A percentile compares a stretch with the other conserved stretches of the same genome.
Conservation (phyloP, 1,139 yeast genomes). For the Chernovozyma aurita region DNA sequence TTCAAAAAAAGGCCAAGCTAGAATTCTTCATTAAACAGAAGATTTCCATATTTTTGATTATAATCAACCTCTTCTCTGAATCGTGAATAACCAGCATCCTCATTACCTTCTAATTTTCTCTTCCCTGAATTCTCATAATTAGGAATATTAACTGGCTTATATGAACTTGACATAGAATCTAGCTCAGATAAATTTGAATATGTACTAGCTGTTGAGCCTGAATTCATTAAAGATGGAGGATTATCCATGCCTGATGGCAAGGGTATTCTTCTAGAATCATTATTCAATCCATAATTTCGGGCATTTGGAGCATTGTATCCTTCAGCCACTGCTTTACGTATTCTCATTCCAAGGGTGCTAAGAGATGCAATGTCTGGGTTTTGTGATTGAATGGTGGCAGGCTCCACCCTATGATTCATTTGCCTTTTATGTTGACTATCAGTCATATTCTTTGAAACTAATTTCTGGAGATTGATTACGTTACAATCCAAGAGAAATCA, state of each 20-base stretch:
- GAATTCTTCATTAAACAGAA: slow-evolving; percentile 11
- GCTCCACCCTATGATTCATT: slow-evolving; percentile 8
- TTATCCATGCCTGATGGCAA: slow-evolving; percentile 42
- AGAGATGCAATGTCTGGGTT: slow-evolving; percentile 27
- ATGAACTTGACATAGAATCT: slow-evolving; percentile 27
- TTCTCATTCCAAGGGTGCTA: slow-evolving; percentile 64
- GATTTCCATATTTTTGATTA: slow-evolving; percentile 8
- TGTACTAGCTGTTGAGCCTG: slow-evolving; percentile 39
- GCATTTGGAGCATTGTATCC: slow-evolving; percentile 43
- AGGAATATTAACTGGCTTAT: slow-evolving; percentile 10
- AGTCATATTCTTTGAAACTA: too few species aligned
- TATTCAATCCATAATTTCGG: slow-evolving; percentile 2
- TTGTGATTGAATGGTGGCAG: slow-evolving; percentile 2
- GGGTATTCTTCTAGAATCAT: slow-evolving; percentile 39
- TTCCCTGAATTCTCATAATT: slow-evolving; percentile 15
- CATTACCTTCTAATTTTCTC: slow-evolving; percentile 35
- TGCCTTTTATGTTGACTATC: slow-evolving; percentile 8
- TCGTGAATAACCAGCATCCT: slow-evolving; percentile 7
- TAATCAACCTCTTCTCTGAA: slow-evolving; percentile 7
- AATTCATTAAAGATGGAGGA: slow-evolving; percentile 37
- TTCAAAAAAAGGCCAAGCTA: too few species aligned
- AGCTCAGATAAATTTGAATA: slow-evolving; percentile 44
- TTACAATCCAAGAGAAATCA: too few species aligned
- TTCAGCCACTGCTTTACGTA: slow-evolving; percentile 61
- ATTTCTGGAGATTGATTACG: too few species aligned